Percentiles rank a stretch among this genome's conserved stretches.
phyloP scores from a whole-genome alignment of 495 filamentous ascomycete species.

The Trichoderma gamsii region DNA sequence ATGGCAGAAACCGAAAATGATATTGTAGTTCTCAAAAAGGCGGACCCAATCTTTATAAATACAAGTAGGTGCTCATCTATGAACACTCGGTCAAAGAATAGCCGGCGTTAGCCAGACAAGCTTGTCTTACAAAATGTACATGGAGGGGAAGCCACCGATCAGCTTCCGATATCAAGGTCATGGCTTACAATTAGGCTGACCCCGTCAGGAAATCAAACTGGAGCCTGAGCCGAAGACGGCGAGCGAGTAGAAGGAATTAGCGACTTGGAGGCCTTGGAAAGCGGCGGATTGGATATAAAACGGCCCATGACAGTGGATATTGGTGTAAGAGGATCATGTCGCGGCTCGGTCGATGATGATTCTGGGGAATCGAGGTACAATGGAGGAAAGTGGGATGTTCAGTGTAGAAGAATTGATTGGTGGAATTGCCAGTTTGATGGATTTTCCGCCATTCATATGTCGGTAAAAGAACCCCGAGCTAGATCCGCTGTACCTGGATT shows the following conservation, averaged over 20 bases:
- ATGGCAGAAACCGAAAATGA: constrained; percentile 18
- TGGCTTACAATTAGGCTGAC: background rate
- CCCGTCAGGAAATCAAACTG: background rate
- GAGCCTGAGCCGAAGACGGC: constrained; percentile 4
- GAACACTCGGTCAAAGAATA: background rate
- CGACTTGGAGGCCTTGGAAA: background rate
- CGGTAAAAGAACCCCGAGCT: background rate
- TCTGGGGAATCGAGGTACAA: background rate
- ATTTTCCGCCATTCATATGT: constrained; percentile 1
- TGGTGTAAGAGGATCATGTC: background rate
- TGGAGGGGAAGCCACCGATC: constrained; percentile 2
- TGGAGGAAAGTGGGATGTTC: background rate
- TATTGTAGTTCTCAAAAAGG: constrained; percentile 23
- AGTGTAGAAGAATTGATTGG: background rate
- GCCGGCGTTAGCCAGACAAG: background rate
- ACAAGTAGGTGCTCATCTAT: background rate
- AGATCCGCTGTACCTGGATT: background rate
- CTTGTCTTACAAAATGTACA: background rate
- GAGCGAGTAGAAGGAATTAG: background rate
- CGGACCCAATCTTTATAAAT: constrained; percentile 6
- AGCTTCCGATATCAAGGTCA: background rate
- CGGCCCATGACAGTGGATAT: background rate
- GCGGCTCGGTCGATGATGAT: background rate
- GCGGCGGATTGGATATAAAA: background rate
- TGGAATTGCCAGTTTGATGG: background rate